Base-by-base conservation (phyloP, 768 basidiomycete species). In the Ramaria sp. region DNA sequence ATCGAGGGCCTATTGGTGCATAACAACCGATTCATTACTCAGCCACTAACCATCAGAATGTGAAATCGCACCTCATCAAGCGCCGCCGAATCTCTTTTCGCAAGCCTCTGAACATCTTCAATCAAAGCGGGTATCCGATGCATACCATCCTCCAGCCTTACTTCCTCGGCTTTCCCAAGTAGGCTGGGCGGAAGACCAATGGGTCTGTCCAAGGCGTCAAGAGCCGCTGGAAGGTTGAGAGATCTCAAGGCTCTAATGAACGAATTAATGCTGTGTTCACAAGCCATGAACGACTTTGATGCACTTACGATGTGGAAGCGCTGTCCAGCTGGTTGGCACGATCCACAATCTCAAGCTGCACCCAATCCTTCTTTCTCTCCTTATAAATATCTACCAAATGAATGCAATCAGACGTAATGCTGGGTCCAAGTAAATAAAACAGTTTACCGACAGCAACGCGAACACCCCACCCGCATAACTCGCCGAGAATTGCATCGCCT, bases 171-270 rank as follows among this genome's bases (percentile, higher is more conserved):
- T 69, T 90, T 92, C 53, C 79, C 81, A 51, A 97, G 68, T 22
- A 98, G 70, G 60, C 91, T 91, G 0, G 92, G 88, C 7, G 95
- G 95, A 15, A 98, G 75, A 17, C 92, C 91, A 22, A 91, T 78
- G 1, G 89, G 89, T 24, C 84, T 78, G 64, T 95, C 91, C 2
- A 96, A 72, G 0, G 91, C 91, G 64, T 97, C 91, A 24, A 96
- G 75, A 0, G 91, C 77, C 1, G 88, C 83, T 7, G 93, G 95
- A 15, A 96, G 78, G 64, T 89, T 88, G 47, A 90, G 75, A 0
- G 73, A 76, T 62, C 80, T 82, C 15, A 94, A 69, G 6, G 78
- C 76, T 48, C 89, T 92, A 64, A 31, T 19, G 41, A 31, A 47
- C n/a, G 24, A 3, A 33, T 45, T 63, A 31, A 63, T 58, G 27